phyloP scores from a whole-genome alignment of 768 basidiomycete species.

The Lactifluus echinatus region DNA sequence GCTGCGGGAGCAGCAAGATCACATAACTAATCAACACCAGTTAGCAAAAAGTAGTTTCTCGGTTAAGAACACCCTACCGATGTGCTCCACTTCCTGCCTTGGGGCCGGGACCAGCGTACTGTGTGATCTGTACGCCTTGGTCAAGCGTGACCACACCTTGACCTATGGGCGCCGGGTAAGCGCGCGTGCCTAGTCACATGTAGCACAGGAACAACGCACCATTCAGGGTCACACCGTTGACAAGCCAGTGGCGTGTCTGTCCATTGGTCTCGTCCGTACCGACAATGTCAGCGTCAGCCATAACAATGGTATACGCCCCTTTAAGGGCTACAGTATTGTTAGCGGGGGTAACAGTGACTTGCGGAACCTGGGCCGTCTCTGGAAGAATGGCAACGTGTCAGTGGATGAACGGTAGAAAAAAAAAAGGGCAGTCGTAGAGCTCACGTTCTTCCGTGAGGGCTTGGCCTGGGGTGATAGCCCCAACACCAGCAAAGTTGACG shows the following conservation, averaged over 20 bases:
- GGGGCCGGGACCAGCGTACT: slow-evolving; percentile 67
- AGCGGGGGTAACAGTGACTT: slow-evolving; percentile 41
- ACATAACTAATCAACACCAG: slow-evolving; percentile 44
- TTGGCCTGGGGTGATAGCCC: slow-evolving; percentile 50
- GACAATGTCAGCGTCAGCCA: slow-evolving; percentile 68
- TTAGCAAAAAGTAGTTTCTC: background rate
- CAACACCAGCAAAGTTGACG: slow-evolving; percentile 42
- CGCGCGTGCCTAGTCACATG: background rate
- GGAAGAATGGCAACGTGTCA: background rate
- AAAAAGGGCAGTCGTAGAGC: slow-evolving; percentile 23
- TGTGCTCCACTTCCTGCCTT: slow-evolving; percentile 64
- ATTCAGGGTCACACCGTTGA: slow-evolving; percentile 49
- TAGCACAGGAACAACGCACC: slow-evolving; percentile 28
- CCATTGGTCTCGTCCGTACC: slow-evolving; percentile 50
- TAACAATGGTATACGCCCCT: slow-evolving; percentile 55
- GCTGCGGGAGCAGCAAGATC: slow-evolving; percentile 57
- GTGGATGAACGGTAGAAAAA: background rate
- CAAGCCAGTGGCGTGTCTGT: slow-evolving; percentile 76
- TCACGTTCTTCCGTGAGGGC: slow-evolving; percentile 46
- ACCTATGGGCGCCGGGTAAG: background rate
- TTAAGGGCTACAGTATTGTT: slow-evolving; percentile 38
- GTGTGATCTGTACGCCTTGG: slow-evolving; percentile 45
- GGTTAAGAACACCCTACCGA: slow-evolving; percentile 35
- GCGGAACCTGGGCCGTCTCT: slow-evolving; percentile 53
- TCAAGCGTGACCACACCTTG: slow-evolving; percentile 32